Conservation (phyloP, 2,329 filamentous ascomycete genomes). For the Colletotrichum lentis region DNA sequence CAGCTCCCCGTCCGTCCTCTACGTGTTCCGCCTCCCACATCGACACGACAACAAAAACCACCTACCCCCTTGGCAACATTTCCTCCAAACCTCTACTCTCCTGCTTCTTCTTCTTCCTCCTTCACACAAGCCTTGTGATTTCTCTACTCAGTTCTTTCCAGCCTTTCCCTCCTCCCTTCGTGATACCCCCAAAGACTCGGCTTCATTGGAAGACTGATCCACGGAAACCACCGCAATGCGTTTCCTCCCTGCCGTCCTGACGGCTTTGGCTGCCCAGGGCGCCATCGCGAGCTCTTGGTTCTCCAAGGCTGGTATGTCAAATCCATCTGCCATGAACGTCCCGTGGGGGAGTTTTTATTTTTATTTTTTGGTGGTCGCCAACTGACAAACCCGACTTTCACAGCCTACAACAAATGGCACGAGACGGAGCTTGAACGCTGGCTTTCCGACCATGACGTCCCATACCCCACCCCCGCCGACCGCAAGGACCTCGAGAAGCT, state of each 20-base stretch:
- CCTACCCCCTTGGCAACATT: conserved; percentile 28
- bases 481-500: conserved; percentile 92
- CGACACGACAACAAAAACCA: conserved; percentile 39
- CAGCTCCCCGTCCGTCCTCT: conserved; percentile 3
- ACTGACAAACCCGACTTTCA: conserved; percentile 23
- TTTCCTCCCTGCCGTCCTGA: conserved; percentile 74
- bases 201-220: conserved; percentile 34
- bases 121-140: conserved; percentile 27
- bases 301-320: conserved; percentile 76
- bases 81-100: conserved; percentile 9
- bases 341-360: neutral
- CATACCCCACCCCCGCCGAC: conserved; percentile 88
- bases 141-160: conserved; percentile 39
- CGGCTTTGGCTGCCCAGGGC: conserved; percentile 75
- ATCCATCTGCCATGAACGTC: neutral
- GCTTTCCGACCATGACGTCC: conserved; percentile 90
- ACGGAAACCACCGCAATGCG: conserved; percentile 69
- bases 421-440: conserved; percentile 97
- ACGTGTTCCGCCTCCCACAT: conserved; percentile 16
- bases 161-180: conserved; percentile 6
- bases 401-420: conserved; percentile 99
- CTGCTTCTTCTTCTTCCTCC: conserved; percentile 17
- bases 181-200: conserved; percentile 31
- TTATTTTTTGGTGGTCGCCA: conserved; percentile 10
- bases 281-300: conserved; percentile 84